A percentile compares a stretch with the other conserved stretches of the same genome.
Evolutionary conservation across 441 rosid species (phyloP).

Genomic region (Viola pubescens): DNA sequence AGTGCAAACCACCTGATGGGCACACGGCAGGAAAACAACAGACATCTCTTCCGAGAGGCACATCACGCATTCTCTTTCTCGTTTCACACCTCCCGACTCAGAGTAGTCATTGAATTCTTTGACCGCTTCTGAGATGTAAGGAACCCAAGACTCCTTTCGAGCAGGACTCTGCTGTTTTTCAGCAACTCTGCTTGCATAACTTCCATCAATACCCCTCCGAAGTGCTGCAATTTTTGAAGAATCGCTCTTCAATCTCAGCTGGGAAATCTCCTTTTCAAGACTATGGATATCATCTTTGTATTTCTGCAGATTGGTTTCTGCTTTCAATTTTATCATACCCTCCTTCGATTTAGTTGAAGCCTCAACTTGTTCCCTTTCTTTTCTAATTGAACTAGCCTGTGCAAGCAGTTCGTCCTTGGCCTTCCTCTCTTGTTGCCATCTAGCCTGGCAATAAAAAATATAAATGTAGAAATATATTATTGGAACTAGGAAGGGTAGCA

Average conservation of each 20-base stretch:
- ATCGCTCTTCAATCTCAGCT: slow-evolving; percentile 66
- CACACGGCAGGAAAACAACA: slow-evolving; percentile 83
- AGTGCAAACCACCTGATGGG: slow-evolving; percentile 83
- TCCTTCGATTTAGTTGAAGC: slow-evolving; percentile 56
- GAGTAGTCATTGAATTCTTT: slow-evolving; percentile 25
- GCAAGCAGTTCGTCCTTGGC: slow-evolving; percentile 44
- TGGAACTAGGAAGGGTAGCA: too few species aligned
- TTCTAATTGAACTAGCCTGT: slow-evolving; percentile 45
- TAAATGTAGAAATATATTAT: too few species aligned
- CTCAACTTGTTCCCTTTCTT: slow-evolving; percentile 64
- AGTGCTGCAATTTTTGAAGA: slow-evolving; percentile 76
- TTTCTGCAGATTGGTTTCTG: slow-evolving; percentile 52
- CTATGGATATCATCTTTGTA: slow-evolving; percentile 57
- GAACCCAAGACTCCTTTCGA: slow-evolving; percentile 25
- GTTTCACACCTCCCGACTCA: slow-evolving; percentile 47
- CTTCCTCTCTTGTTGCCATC: slow-evolving; percentile 70
- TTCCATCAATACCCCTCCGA: slow-evolving; percentile 64
- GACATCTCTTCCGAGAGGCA: slow-evolving; percentile 95
- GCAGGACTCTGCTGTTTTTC: slow-evolving; percentile 18
- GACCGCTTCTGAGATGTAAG: slow-evolving; percentile 24
- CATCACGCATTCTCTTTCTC: slow-evolving; percentile 99
- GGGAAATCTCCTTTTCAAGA: slow-evolving; percentile 71
- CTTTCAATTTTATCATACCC: slow-evolving; percentile 49
- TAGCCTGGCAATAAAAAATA: slow-evolving; percentile 49
- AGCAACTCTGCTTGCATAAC: slow-evolving; percentile 36